phyloP scores from a whole-genome alignment of 2,329 filamentous ascomycete species.

The Claviceps cyperi region DNA sequence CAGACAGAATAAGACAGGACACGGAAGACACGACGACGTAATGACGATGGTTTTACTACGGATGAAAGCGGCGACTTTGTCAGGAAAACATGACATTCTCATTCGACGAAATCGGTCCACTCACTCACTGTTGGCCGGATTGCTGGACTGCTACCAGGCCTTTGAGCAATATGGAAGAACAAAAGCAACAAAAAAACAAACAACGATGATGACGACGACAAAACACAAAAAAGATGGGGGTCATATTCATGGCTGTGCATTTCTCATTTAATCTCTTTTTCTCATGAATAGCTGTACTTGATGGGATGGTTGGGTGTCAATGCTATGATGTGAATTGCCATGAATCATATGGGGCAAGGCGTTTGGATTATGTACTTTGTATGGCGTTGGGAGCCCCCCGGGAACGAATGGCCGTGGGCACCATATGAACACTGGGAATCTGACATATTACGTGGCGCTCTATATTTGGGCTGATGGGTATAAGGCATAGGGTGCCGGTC shows the following conservation, averaged over 20 bases:
- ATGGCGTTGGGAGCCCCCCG: neutral
- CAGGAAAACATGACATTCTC: neutral
- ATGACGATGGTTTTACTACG: neutral
- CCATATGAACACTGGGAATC: neutral
- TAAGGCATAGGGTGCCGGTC: neutral
- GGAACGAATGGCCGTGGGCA: neutral
- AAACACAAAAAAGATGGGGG: neutral
- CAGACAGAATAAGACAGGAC: neutral
- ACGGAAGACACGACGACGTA: neutral
- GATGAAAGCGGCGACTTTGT: neutral
- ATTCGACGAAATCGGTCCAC: neutral
- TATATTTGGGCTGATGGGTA: neutral
- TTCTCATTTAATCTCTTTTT: neutral
- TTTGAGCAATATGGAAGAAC: neutral
- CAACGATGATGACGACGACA: neutral
- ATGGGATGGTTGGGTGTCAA: neutral
- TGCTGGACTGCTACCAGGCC: neutral
- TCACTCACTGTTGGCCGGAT: neutral
- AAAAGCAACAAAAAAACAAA: neutral
- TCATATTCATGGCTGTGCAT: conserved; percentile 1
- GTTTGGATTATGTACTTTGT: conserved; percentile 5
- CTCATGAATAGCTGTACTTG: neutral
- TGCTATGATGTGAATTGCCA: neutral
- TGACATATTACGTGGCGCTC: neutral
- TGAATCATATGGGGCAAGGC: conserved; percentile 3